Conservation (phyloP, 768 basidiomycete genomes). For the Cytidiella melzeri region DNA sequence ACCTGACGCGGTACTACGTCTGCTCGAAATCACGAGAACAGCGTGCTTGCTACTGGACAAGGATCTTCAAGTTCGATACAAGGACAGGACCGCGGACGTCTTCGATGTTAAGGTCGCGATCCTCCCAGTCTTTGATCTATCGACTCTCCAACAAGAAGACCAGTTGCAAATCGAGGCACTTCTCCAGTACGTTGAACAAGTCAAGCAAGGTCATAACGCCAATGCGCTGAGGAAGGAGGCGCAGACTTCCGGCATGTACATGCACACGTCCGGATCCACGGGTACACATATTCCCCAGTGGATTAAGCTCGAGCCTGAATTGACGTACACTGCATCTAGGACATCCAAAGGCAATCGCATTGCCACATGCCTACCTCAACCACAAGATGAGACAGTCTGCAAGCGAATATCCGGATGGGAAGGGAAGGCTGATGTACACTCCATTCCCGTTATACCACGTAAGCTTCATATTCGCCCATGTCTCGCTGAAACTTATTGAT, state of each 20-base stretch:
- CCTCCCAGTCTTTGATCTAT: too few species aligned
- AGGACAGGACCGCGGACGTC: too few species aligned
- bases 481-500: too few species aligned
- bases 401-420: slow-evolving; percentile 3
- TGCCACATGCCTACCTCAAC: slow-evolving; percentile 9
- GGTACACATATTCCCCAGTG: background rate
- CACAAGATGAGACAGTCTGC: slow-evolving; percentile 2
- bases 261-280: slow-evolving; percentile 4
- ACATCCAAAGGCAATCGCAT: slow-evolving; percentile 19
- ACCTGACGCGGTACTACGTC: slow-evolving; percentile 28
- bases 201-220: too few species aligned
- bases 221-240: background rate
- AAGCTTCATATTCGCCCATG: slow-evolving; percentile 10
- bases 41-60: too few species aligned
- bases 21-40: slow-evolving; percentile 21
- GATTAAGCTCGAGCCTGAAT: background rate
- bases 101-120: too few species aligned
- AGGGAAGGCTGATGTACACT: slow-evolving; percentile 12
- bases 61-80: too few species aligned
- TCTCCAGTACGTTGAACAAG: too few species aligned
- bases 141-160: too few species aligned
- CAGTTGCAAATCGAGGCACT: too few species aligned
- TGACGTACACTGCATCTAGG: too few species aligned
- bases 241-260: background rate
- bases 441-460: slow-evolving; percentile 20